Conservation (phyloP, 2,329 filamentous ascomycete genomes). For the Trichoderma citrinoviride region DNA sequence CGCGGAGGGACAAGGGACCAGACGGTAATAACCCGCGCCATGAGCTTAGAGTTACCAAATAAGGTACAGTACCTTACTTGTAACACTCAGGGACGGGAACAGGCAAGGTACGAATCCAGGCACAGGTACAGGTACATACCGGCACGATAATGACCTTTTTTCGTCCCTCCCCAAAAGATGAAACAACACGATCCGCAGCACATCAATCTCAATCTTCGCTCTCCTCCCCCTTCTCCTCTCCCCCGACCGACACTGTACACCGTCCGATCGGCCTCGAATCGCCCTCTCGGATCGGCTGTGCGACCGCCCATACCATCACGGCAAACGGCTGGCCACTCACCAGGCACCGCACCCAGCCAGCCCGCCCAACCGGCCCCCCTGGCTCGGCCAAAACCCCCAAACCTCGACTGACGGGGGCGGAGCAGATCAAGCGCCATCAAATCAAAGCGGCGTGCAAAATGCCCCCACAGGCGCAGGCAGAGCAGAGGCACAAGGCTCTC, state of each 20-base stretch:
- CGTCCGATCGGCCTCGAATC: background rate
- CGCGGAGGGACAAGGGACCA: no score
- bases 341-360: background rate
- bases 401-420: constrained; percentile 15
- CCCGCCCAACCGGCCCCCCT: background rate
- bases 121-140: no score
- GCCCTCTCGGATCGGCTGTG: constrained; percentile 2
- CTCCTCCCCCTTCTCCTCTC: background rate
- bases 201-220: background rate
- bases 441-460: constrained; percentile 6
- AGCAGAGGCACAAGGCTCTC: constrained; percentile 9
- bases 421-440: constrained; percentile 20
- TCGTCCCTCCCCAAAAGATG: no score
- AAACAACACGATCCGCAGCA: no score
- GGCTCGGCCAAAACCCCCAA: background rate
- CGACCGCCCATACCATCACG: background rate
- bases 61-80: no score
- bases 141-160: no score
- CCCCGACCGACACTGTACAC: background rate
- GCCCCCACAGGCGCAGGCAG: constrained; percentile 19
- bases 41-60: no score
- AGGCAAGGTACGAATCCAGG: no score
- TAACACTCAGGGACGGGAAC: no score
- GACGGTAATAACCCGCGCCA: no score
- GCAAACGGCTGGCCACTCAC: background rate